Evolutionary conservation across 495 filamentous ascomycete genomes (phyloP), one percentile per base, ranked within the genome.

Genomic region (Trichoderma orchidacearum): DNA sequence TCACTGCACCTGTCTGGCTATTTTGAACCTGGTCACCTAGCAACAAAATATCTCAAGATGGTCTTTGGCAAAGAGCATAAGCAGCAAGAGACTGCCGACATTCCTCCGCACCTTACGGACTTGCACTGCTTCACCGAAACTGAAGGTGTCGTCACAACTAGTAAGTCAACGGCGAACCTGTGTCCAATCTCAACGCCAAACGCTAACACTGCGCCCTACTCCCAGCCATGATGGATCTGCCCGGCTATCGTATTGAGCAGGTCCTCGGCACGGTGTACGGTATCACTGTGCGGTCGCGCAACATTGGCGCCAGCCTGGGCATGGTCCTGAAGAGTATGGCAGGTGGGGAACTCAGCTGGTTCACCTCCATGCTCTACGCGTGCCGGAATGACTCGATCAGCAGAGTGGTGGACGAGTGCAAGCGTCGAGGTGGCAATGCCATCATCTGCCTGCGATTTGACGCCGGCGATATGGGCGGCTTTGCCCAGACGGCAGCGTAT

Each of bases 231-330:
- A 63, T 68, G 61, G 72, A 83, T 59, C 59, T 84, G 2, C 81
- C 80, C 0, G 80, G 77, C 18, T 80, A 81, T 68, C 79, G 77
- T 54, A 69, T 82, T 28, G 71, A 73, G 23, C 67, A 67, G n/a
- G 71, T 79, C n/a, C 73, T 83, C 9, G 80, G 80, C 53, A 74
- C 77, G 17, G 70, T 83, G 34, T 83, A 80, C 68, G 80, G 80
- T 18, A 69, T 83, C 30, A 80, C 77, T 0, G 80, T 83, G 5
- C 80, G 80, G 12, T 74, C 73, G 5, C 75, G 80, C 15, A 83
- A 82, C 61, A 64, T 64, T 61, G 70, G 68, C 0, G 72, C 72
- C 11, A 57, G 62, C 29, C 51, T 81, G 11, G 67, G 66, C 41
- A 73, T 75, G 60, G 74, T 75, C 17, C 48, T 81, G 23, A 76